Evolutionary conservation across 139 green algal genomes (phyloP), one percentile per base, ranked within the genome.

Genomic region (Chlorella sp.): DNA sequence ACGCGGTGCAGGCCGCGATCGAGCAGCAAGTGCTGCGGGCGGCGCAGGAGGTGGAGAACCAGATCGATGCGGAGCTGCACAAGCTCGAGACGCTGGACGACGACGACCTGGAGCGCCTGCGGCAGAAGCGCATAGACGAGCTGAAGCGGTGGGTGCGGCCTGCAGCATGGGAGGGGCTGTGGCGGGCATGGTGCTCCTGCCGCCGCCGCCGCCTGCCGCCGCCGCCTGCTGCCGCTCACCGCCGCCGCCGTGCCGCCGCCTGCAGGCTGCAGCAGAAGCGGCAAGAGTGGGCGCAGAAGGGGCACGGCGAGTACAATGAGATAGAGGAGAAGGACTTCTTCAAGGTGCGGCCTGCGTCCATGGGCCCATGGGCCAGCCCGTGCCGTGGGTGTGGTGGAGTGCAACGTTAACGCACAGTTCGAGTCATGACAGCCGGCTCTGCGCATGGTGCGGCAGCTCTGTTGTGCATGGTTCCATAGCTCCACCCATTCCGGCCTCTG

Each of bases 301-400:
- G 97, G 17, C 97, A 99, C 85, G 97, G 97, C 43, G 95, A 98
- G 85, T 97, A 97, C 74, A 83, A 70, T 4, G 94, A 99, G 64
- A 16, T 81, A 0, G 80, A 90, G 16, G 97, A 99, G 89, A 95
- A 97, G 73, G 95, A 98, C 22, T 99, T 99, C 85, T 99, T 99
- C 81, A 91, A 92, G 73, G 82, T 86, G n/a, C 4, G 14, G 51
- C 46, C n/a, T n/a, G n/a, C n/a, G n/a, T n/a, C n/a, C n/a, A n/a
- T n/a, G n/a, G n/a, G n/a, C n/a, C n/a, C n/a, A n/a, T n/a, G n/a
- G n/a, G n/a, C n/a, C n/a, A n/a, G n/a, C n/a, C n/a, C n/a, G n/a
- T n/a, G n/a, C n/a, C n/a, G n/a, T n/a, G n/a, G n/a, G n/a, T n/a
- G n/a, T n/a, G n/a, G n/a, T n/a, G n/a, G n/a, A n/a, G n/a, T n/a